Evolutionary conservation across 2,329 filamentous ascomycete genomes (phyloP), one percentile per base, ranked within the genome.

Genomic region (Microdochium nivale): DNA sequence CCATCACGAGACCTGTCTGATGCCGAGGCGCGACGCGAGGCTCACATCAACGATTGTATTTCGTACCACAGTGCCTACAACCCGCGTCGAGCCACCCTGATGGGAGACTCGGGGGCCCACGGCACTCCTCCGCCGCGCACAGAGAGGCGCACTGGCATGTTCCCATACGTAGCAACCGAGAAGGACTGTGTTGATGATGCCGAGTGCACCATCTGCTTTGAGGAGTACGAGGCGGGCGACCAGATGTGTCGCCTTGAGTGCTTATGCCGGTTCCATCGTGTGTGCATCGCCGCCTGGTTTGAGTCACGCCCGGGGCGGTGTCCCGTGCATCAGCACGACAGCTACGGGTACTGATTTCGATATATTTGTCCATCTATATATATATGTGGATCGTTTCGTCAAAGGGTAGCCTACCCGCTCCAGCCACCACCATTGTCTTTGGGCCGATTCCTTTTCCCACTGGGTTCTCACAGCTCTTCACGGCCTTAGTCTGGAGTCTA

Each of bases 161-260:
- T 85, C 56, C 77, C 79, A 0, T 86, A 86, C 58, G 56, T 70
- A 23, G 82, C 83, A 1, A 85, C 81, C 10, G 83, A 85, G 60
- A 86, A 86, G 67, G 83, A 86, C 62, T 84, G 81, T 57, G 75
- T 83, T n/a, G 79, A 84, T 56, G 78, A 80, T 53, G 82, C 80
- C 3, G 83, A 86, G 65, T 86, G 82, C 61, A 84, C 80, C 4
- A 86, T 86, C 49, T 86, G 83, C 57, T 70, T 86, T 2, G 83
- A 86, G 59, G 82, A 86, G 62, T 84, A 84, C 54, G 75, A 80
- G 53, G 79, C 78, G 0, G 81, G 81, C 2, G 75, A 78, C 25
- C 66, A 74, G 25, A 85, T 86, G 82, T 82, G 79, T n/a, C 71
- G 83, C 44, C 66, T 86, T 48, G 83, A 86, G 65, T 86, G 83